Evolutionary conservation across 371 early-diverging fungal genomes (phyloP).

Genomic region (Haplosporangium sp.): DNA sequence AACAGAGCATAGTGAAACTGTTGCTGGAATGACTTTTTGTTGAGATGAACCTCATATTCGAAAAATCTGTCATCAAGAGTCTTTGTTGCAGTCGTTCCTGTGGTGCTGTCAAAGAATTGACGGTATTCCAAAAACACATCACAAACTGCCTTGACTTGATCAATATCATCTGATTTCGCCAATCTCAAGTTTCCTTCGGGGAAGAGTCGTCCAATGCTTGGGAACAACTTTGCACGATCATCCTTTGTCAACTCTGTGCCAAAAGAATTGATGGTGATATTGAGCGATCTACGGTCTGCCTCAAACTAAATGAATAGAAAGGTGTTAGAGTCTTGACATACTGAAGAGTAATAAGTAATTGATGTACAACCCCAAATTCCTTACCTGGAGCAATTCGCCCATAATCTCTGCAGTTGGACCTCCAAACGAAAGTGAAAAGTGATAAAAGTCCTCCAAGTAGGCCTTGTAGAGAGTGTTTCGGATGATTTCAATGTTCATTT

Average conservation of each 20-base stretch:
- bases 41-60: slow-evolving; percentile 93
- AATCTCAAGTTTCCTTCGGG: slow-evolving; percentile 91
- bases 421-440: slow-evolving; percentile 86
- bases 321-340: not conserved
- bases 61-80: slow-evolving; percentile 96
- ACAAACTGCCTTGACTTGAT: slow-evolving; percentile 89
- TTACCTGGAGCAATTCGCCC: slow-evolving; percentile 90
- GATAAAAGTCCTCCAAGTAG: slow-evolving; percentile 97
- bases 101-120: slow-evolving; percentile 70
- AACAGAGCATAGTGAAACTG: slow-evolving; percentile 98
- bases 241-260: slow-evolving; percentile 89
- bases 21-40: slow-evolving; percentile 93
- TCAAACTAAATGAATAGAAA: slow-evolving; percentile 78
- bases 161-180: slow-evolving; percentile 92
- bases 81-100: slow-evolving; percentile 55
- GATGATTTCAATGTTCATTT: slow-evolving; percentile 98
- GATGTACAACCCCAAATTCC: too few species aligned
- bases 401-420: slow-evolving; percentile 95
- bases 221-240: slow-evolving; percentile 94
- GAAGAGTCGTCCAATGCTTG: slow-evolving; percentile 90
- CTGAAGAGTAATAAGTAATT: too few species aligned
- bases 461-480: slow-evolving; percentile 98
- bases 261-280: slow-evolving; percentile 59
- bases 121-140: slow-evolving; percentile 90
- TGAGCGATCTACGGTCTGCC: slow-evolving; percentile 97